Evolutionary conservation across 352 stramenopile genomes (phyloP).

Genomic region (Sclerospora graminicola): DNA sequence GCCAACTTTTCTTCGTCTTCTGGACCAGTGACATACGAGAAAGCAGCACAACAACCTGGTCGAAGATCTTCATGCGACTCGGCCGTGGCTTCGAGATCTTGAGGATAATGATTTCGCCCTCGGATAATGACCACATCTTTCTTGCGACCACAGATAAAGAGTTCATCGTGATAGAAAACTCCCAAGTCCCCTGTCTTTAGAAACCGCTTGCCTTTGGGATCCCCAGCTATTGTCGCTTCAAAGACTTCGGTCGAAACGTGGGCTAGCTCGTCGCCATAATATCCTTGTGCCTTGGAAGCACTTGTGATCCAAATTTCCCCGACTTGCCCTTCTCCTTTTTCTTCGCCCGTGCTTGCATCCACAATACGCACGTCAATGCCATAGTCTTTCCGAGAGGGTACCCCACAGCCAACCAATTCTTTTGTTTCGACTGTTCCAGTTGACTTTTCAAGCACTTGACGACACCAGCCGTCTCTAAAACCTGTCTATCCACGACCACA

Average conservation of each 20-base stretch:
- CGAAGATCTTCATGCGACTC: conserved; percentile 76
- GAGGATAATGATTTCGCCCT: conserved; percentile 98
- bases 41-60: conserved; percentile 93
- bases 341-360: conserved; percentile 48
- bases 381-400: conserved; percentile 69
- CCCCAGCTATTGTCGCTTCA: conserved; percentile 56
- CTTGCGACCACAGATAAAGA: conserved; percentile 96
- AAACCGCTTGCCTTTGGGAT: conserved; percentile 42
- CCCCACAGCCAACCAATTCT: conserved; percentile 92
- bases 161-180: conserved; percentile 91
- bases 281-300: conserved; percentile 89
- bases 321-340: conserved; percentile 46
- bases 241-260: conserved; percentile 85
- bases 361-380: conserved; percentile 93
- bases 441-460: conserved; percentile 26
- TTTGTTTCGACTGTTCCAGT: conserved; percentile 18
- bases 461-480: conserved; percentile 75
- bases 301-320: conserved; percentile 86
- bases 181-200: conserved; percentile 95
- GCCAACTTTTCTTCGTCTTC: conserved; percentile 60
- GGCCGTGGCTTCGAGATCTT: conserved; percentile 95
- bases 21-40: conserved; percentile 53
- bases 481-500: conserved; percentile 85
- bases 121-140: conserved; percentile 99
- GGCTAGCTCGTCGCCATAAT: conserved; percentile 79